phyloP scores from a whole-genome alignment of 2,329 filamentous ascomycete genomes.

The Cladobotryum protrusum region DNA sequence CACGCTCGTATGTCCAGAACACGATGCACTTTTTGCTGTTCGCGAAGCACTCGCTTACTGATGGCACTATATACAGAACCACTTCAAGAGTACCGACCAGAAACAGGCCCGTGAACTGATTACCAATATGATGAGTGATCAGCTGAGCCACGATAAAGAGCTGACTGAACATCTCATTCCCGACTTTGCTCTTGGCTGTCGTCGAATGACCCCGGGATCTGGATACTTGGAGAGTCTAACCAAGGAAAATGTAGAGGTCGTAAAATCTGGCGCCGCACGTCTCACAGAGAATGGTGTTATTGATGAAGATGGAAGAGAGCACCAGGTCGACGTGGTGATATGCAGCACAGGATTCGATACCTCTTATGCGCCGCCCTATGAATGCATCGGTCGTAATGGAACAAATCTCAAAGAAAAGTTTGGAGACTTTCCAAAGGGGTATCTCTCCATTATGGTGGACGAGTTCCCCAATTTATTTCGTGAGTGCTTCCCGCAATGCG shows the following conservation, averaged over 20 bases:
- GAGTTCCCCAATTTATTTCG: constrained; percentile 47
- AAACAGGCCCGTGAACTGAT: neutral
- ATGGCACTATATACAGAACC: neutral
- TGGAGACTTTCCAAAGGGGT: constrained; percentile 42
- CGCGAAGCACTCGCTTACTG: neutral
- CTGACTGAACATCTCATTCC: constrained; percentile 46
- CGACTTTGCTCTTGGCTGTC: constrained; percentile 39
- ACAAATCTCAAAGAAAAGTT: constrained; percentile 37
- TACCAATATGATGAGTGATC: neutral
- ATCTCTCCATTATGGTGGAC: constrained; percentile 45
- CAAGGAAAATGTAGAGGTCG: constrained; percentile 39
- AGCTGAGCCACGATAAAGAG: constrained; percentile 29
- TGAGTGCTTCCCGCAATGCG: neutral
- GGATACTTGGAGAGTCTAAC: constrained; percentile 40
- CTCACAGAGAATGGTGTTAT: constrained; percentile 44
- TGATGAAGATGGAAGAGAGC: constrained; percentile 36
- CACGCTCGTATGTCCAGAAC: neutral
- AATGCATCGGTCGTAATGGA: constrained; percentile 39
- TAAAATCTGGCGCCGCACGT: constrained; percentile 37
- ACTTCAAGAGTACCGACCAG: neutral
- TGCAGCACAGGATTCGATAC: constrained; percentile 50
- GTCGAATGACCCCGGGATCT: constrained; percentile 43
- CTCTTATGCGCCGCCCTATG: constrained; percentile 45
- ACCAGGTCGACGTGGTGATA: constrained; percentile 48
- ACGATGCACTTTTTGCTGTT: neutral